Evolutionary conservation across 2,329 filamentous ascomycete species (phyloP).

Genomic region (Pseudophaeomoniella oleicola): DNA sequence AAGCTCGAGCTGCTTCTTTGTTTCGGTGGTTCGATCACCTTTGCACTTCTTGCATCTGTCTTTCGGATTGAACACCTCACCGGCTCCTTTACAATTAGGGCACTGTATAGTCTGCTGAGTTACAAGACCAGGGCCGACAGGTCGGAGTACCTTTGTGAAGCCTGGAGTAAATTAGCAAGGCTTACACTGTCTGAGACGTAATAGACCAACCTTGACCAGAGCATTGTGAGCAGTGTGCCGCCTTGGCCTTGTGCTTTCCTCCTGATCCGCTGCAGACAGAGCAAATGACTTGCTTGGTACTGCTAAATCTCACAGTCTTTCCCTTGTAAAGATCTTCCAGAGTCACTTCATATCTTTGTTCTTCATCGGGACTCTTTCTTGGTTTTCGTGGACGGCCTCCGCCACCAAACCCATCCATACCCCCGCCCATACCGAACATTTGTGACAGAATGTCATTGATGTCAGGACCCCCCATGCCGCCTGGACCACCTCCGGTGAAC

Average conservation of each 20-base stretch:
- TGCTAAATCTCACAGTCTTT: constrained; percentile 93
- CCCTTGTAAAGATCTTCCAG: constrained; percentile 96
- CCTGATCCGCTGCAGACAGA: constrained; percentile 74
- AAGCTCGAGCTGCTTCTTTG: constrained; percentile 89
- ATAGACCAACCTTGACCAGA: constrained; percentile 50
- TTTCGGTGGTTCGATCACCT: constrained; percentile 69
- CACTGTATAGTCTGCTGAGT: constrained; percentile 69
- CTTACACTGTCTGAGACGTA: background rate
- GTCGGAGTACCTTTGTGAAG: constrained; percentile 60
- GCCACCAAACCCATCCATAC: constrained; percentile 25
- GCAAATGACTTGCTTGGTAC: constrained; percentile 88
- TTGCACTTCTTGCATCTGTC: constrained; percentile 99
- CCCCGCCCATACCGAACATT: constrained; percentile 54
- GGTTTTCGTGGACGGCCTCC: constrained; percentile 41
- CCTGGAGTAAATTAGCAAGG: constrained; percentile 24
- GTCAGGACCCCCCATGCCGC: constrained; percentile 47
- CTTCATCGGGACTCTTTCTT: constrained; percentile 65
- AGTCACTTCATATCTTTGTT: constrained; percentile 80
- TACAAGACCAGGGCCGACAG: constrained; percentile 75
- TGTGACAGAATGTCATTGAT: constrained; percentile 85
- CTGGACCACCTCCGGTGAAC: constrained; percentile 60
- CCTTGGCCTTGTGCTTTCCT: constrained; percentile 82
- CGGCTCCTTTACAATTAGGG: constrained; percentile 70
- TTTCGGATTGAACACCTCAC: constrained; percentile 82
- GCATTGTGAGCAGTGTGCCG: constrained; percentile 70